Evolutionary conservation across 495 filamentous ascomycete genomes (phyloP), one percentile per base, ranked within the genome.

Genomic region (Penicillium arizonense): DNA sequence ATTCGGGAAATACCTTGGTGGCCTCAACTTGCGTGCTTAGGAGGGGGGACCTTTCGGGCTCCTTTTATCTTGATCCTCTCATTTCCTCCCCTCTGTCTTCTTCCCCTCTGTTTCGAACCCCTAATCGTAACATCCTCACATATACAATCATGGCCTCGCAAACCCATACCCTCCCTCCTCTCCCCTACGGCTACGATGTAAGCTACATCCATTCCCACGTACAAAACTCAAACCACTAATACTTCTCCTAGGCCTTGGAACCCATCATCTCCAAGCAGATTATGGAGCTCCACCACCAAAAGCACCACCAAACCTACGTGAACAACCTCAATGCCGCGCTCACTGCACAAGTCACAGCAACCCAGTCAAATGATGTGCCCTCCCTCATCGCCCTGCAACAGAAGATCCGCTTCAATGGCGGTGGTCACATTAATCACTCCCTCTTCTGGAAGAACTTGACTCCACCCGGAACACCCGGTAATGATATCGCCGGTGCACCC

Each of bases 351-450:
- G 61, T 59, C 44, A 67, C 69, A 1, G 82, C 83, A 10, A 63
- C 73, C 5, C 39, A 57, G 16, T 58, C 65, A 30, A 66, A 75
- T 28, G 71, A 84, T 56, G 70, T 84, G 56, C 47, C 79, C 33
- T 69, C 82, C 14, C 81, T 90, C 44, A 90, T 96, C 58, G 74
- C 85, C 5, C 73, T 93, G 33, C 89, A 92, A 49, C 86, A 91
- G 1, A 76, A 90, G 50, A 85, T 98, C 75, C 95, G 90, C 75
- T 98, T 98, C 80, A 87, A 98, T 71, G 94, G 91, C 52, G 91
- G 89, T 39, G 91, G 91, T 26, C 91, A 96, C 77, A 82, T 93
- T 72, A 96, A 96, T 74, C 91, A 96, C 77, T 84, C 87, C 14
- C 79, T 96, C 9, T 96, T 96, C 78, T 96, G 91, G 91, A 82